Evolutionary conservation across 805 yeast species (phyloP).

Genomic region (Dipodascopsis uninucleata): DNA sequence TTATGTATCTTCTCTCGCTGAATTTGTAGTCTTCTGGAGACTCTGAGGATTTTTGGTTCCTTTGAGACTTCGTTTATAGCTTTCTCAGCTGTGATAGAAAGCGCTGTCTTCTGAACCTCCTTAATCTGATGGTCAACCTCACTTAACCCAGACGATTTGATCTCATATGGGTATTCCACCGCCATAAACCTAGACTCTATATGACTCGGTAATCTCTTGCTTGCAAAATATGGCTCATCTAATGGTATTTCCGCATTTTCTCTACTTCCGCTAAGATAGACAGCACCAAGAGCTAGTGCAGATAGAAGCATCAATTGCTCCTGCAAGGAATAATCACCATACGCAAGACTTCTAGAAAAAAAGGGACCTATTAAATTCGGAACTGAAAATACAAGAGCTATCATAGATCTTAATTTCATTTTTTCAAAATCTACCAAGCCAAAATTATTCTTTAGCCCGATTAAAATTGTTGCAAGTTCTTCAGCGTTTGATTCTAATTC

Average conservation of each 20-base stretch:
- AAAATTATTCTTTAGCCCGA: constrained; percentile 54
- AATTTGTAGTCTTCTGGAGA: constrained; percentile 32
- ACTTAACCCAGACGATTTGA: constrained; percentile 5
- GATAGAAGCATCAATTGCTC: constrained; percentile 69
- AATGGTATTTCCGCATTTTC: constrained; percentile 6
- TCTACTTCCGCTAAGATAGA: constrained; percentile 49
- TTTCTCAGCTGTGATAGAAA: constrained; percentile 27
- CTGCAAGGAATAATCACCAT: constrained; percentile 73
- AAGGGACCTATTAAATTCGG: constrained; percentile 44
- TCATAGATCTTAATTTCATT: constrained; percentile 59
- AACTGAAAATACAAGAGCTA: constrained; percentile 57
- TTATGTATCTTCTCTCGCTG: constrained; percentile 18
- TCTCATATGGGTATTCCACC: constrained; percentile 20
- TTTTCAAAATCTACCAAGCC: constrained; percentile 60
- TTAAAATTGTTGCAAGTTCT: constrained; percentile 49
- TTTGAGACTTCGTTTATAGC: constrained; percentile 29
- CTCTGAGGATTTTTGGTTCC: constrained; percentile 33
- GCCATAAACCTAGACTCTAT: constrained; percentile 46
- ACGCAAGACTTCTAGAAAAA: constrained; percentile 44
- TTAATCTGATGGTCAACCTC: constrained; percentile 19
- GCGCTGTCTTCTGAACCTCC: constrained; percentile 29
- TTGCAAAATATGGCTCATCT: constrained; percentile 34
- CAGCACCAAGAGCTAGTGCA: constrained; percentile 63
- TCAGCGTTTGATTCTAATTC: constrained; percentile 60
- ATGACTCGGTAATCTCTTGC: constrained; percentile 46